Evolutionary conservation across 2,329 filamentous ascomycete species (phyloP), one percentile per base, ranked within the genome.

Genomic region (Ambrosiella beaveri): DNA sequence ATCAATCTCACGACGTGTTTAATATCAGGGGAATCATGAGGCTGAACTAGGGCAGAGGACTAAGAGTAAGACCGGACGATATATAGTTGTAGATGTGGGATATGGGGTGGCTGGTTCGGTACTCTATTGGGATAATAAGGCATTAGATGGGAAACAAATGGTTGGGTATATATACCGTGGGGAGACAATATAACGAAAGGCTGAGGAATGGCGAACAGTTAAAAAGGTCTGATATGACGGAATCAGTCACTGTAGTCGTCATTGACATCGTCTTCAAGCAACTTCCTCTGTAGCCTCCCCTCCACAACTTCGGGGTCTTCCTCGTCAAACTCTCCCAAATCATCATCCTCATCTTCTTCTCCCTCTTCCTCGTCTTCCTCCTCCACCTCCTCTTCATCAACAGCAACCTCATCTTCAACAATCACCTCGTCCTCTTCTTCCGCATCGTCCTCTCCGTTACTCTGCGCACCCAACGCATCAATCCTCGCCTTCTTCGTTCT

Each of bases 261-360:
- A 63, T 82, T 67, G 11, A 80, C 82, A 62, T 85, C 82, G 59
- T 83, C 81, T 1, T 77, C 75, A 37, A 77, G 77, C 8, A 72
- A 70, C 3, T 74, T 73, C 55, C 79, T 76, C 45, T 79, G 76
- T 50, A 77, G 76, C 44, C 75, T 74, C 8, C 75, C 74, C 3
- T 75, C 78, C 13, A 19, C 9, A 12, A 59, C 13, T 77, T 74
- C 74, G 3, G 71, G 71, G 5, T 69, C 71, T 0, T 72, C 73
- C 13, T 74, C 72, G 1, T 74, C 73, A 4, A 69, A 66, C 1
- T 71, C 73, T 0, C 70, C 71, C 1, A 69, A 74, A 1, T 71
- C 73, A 0, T 72, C 74, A 1, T 73, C 73, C 5, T 66, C 70
- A 0, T 68, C 70, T 0, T 68, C 70, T 0, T 68, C 67, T 0